Evolutionary conservation across 345 rosid species (phyloP).

Genomic region (Camelina sativa): DNA sequence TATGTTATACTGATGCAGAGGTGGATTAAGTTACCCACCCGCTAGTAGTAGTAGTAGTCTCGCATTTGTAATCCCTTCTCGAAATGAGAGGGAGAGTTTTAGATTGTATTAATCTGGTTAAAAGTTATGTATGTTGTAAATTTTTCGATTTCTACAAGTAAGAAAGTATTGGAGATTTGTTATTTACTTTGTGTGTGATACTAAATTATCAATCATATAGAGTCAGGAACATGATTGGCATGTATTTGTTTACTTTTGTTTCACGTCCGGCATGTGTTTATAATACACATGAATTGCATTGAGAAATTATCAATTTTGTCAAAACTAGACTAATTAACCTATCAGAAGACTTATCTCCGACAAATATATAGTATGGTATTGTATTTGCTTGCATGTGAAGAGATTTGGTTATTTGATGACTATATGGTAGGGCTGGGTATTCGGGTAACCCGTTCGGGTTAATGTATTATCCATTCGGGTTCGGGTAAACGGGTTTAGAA

Average conservation of each 20-base stretch:
- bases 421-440: too few species aligned
- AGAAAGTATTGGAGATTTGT: slow-evolving; percentile 15
- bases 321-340: slow-evolving; percentile 14
- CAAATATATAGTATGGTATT: not conserved
- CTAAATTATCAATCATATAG: not conserved
- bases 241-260: not conserved
- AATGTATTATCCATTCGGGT: too few species aligned
- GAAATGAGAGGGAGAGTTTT: slow-evolving; percentile 32
- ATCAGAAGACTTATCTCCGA: not conserved
- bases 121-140: slow-evolving; percentile 34
- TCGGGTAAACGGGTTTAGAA: too few species aligned
- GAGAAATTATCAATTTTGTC: not conserved
- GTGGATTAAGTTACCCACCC: slow-evolving; percentile 48
- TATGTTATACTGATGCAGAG: slow-evolving; percentile 43
- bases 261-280: too few species aligned
- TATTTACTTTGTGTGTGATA: not conserved
- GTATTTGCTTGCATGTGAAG: slow-evolving; percentile 27
- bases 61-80: slow-evolving; percentile 25
- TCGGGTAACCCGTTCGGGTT: too few species aligned
- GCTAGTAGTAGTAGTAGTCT: slow-evolving; percentile 33
- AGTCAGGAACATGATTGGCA: not conserved
- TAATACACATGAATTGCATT: too few species aligned
- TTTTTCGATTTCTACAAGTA: slow-evolving; percentile 12
- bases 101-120: slow-evolving; percentile 10
- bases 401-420: slow-evolving; percentile 18